Conservation (phyloP, 2,329 filamentous ascomycete species). For the Trichoderma aggressivum region DNA sequence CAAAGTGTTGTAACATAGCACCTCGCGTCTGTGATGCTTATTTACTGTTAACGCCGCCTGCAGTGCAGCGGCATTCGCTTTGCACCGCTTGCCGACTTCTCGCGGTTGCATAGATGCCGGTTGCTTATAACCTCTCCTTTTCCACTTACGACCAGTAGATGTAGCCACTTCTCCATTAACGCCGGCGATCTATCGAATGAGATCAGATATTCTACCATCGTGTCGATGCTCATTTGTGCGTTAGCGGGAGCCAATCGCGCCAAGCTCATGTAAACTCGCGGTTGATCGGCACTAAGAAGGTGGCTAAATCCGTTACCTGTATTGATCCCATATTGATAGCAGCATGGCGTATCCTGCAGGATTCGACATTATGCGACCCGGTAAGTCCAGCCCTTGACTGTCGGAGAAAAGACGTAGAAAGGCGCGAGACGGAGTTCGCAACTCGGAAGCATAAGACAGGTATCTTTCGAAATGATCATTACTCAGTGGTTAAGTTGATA, state of each 20-base stretch:
- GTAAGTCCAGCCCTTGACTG: neutral
- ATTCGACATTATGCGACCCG: neutral
- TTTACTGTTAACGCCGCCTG: neutral
- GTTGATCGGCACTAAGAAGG: neutral
- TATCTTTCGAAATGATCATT: neutral
- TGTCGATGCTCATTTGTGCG: neutral
- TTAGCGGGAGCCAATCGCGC: neutral
- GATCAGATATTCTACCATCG: neutral
- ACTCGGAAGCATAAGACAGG: neutral
- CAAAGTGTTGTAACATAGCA: neutral
- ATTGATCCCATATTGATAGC: neutral
- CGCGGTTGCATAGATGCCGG: neutral
- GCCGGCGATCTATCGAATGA: neutral
- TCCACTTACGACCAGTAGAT: neutral
- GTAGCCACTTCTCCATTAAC: neutral
- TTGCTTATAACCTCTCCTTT: neutral
- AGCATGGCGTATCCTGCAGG: neutral
- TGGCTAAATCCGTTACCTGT: neutral
- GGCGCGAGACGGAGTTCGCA: neutral
- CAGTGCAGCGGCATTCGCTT: neutral
- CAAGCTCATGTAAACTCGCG: neutral
- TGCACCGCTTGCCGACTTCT: neutral
- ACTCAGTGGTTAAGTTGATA: neutral
- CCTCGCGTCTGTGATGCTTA: neutral
- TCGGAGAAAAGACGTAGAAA: neutral